Evolutionary conservation across 495 filamentous ascomycete species (phyloP), one percentile per base, ranked within the genome.

Genomic region (Penicillium egyptiacum): DNA sequence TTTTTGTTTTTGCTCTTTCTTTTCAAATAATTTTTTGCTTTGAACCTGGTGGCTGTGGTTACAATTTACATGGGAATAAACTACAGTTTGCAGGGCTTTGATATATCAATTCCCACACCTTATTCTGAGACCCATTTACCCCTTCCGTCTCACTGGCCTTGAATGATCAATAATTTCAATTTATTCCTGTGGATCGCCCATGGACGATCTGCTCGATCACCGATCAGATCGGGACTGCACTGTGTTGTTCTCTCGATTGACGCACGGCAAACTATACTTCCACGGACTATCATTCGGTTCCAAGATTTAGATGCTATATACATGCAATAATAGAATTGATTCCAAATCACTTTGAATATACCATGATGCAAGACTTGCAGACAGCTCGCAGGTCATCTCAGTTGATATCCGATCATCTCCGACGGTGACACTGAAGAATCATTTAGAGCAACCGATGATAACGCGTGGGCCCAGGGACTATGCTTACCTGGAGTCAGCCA

Each of bases 41-140:
- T 12, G 44, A 12, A 22, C 31, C 23, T 19, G 19, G 40, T 42
- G 40, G 41, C 11, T 9, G 26, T 28, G 43, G 42, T n/a, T 30
- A n/a, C 26, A 37, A 17, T 39, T 39, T 39, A 16, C 35, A 37
- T 16, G 12, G 12, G 35, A n/a, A 3, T 6, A 20, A 23, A 40
- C 41, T 28, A 52, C 7, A 45, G 4, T 42, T 42, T 25, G 12
- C n/a, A 48, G n/a, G 44, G 45, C n/a, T 25, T 37, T 31, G 35
- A 42, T 33, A 42, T 44, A 56, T 56, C 54, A n/a, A 55, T 37
- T 43, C 28, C 50, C 23, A 33, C 37, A 40, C 23, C 17, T 37
- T 33, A 23, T 39, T 55, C n/a, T 40, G 42, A 47, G 19, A 46
- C 53, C 22, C 26, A 25, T 22, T 35, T 22, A 11, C 53, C 41